Evolutionary conservation across 345 rosid genomes (phyloP), one percentile per base, ranked within the genome.

Genomic region (Populus nigra): DNA sequence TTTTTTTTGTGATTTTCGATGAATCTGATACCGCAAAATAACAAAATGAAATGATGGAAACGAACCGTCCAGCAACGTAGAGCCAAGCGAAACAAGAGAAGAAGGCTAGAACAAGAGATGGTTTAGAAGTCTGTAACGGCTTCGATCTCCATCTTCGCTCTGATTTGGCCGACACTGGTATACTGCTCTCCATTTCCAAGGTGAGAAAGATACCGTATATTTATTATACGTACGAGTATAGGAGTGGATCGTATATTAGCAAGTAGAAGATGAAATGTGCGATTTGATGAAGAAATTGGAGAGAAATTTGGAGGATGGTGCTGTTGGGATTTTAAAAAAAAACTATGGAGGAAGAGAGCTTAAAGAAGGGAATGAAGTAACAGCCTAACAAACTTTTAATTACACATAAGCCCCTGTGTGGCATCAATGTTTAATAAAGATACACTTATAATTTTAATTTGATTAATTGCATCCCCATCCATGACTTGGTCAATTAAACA

Each of bases 61-160:
- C 87, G 72, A 69, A 93, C 95, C 95, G 86, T 80, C 98, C 98
- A 65, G 97, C 98, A 71, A 93, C 97, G 76, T 94, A 93, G 79
- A 94, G 98, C 94, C 98, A 93, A 84, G 98, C 98, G 79, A 94
- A 76, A 81, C 97, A 94, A 76, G 98, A 94, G 90, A 91, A 88
- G 88, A 93, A 91, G 61, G 93, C 95, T 87, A 93, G 72, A 18
- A 89, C 68, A 41, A 93, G 75, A 5, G 98, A 93, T 1, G 97
- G 92, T 65, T 85, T 93, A 5, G 97, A 88, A 22, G 89, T 81
- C 73, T 74, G 90, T 8, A 76, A 75, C 84, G 88, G 81, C 90
- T 87, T 94, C 77, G 91, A 89, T 86, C 95, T 85, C 75, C 89
- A 75, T 73, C 98, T 88, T 74, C 92, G 81, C 57, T 94, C 98